Evolutionary conservation across 805 yeast species (phyloP), one percentile per base, ranked within the genome.

Genomic region (Candida dajiaensis): DNA sequence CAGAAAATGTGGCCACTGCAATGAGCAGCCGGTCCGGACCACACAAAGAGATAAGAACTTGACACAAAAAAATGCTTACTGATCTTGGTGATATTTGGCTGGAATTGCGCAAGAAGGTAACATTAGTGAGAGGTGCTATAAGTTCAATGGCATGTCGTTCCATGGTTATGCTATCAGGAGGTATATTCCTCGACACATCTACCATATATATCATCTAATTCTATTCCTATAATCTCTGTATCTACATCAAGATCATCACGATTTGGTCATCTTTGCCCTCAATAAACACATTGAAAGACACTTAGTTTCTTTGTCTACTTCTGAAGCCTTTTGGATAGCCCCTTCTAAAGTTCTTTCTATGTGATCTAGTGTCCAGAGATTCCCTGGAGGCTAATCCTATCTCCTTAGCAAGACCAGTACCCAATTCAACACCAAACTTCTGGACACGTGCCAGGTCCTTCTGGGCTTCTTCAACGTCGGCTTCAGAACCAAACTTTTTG

Each of bases 341-440:
- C 9, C n/a, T 19, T 36, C n/a, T 36, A 11, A 19, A 19, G n/a
- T 36, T 46, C 16, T 42, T 23, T 42, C 43, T 54, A 31, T 40
- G 47, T 18, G 41, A 41, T 15, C 46, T 46, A 16, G 42, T 49
- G 12, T 23, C 45, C 11, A 53, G 39, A 1, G 46, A 50, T 23
- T 49, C 50, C 26, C 54, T 47, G 12, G 50, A 39, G 15, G 43
- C 78, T 38, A 78, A 59, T 0, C 89, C 89, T 41, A 85, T 70
- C 58, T 84, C 89, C 52, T 68, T 70, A 33, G 89, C 89, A 53
- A 85, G 65, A 10, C 82, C 76, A 37, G 85, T 80, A 47, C 81
- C 81, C 31, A 73, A 62, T 50, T 81, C 84, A 42, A 88, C 78
- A 25, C 97, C 98, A 61, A 89, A 90, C 69, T 87, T 89, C 62